Evolutionary conservation across 2,329 filamentous ascomycete species (phyloP).

Genomic region (Colletotrichum incanum): DNA sequence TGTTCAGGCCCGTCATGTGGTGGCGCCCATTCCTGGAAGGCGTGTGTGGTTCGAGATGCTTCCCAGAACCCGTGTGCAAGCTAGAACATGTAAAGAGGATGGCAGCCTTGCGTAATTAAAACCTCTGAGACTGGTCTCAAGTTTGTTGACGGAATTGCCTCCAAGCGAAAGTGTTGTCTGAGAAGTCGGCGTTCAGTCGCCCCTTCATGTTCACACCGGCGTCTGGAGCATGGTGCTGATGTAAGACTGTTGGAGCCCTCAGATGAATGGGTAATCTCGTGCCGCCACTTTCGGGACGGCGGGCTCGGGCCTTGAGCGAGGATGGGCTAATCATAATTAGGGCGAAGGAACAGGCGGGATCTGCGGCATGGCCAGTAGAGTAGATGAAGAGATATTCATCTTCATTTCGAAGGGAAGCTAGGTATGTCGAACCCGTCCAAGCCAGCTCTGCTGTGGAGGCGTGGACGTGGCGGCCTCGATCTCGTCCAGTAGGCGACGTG

Average conservation of each 20-base stretch:
- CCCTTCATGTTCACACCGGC: not conserved
- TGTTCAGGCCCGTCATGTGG: not conserved
- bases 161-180: constrained; percentile 16
- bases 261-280: constrained; percentile 19
- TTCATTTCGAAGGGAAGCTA: constrained; percentile 25
- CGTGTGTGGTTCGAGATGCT: constrained; percentile 9
- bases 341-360: constrained; percentile 25
- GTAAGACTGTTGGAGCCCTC: constrained; percentile 15
- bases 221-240: constrained; percentile 8
- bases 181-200: constrained; percentile 7
- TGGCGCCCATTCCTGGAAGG: constrained; percentile 27
- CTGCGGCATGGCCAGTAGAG: constrained; percentile 21
- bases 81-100: constrained; percentile 24
- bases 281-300: constrained; percentile 13
- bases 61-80: not conserved
- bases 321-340: constrained; percentile 9
- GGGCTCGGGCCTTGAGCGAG: constrained; percentile 22
- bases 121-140: constrained; percentile 37
- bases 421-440: constrained; percentile 7
- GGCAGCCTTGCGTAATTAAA: constrained; percentile 27
- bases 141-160: constrained; percentile 16
- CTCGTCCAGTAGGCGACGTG: constrained; percentile 16
- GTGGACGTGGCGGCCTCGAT: not conserved
- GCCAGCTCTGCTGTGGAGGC: not conserved
- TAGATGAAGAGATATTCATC: constrained; percentile 7